Percentiles rank a stretch among this genome's conserved stretches.
Conservation (phyloP, 768 basidiomycete genomes). For the Phanerochaete carnosa region DNA sequence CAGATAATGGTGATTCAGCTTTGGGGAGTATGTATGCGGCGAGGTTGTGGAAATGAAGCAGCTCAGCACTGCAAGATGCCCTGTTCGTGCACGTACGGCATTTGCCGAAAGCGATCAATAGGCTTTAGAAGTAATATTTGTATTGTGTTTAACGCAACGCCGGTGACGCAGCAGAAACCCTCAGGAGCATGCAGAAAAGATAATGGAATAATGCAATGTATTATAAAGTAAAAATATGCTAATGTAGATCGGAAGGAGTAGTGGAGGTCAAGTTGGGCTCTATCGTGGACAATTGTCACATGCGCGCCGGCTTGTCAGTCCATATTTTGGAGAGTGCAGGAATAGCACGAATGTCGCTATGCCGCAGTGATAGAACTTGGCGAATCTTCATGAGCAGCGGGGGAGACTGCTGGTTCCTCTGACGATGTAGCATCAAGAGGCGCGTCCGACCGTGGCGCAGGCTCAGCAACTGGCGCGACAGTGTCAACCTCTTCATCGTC, state of each 20-base stretch:
- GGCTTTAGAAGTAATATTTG: neutral
- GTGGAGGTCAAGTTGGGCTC: neutral
- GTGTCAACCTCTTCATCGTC: constrained; percentile 44
- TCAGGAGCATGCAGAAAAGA: neutral
- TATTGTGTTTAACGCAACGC: neutral
- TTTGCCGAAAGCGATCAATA: neutral
- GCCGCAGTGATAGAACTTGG: neutral
- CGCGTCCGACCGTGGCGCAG: neutral
- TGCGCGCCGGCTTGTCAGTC: neutral
- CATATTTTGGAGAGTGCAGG: neutral
- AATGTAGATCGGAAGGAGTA: neutral
- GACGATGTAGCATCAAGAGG: neutral
- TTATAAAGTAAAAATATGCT: constrained; percentile 1
- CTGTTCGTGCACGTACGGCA: neutral
- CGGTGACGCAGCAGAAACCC: neutral
- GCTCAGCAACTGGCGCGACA: neutral
- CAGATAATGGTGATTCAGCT: neutral
- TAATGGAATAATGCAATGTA: neutral
- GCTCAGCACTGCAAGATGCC: neutral
- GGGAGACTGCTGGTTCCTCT: neutral
- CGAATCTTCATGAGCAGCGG: neutral
- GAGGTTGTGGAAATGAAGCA: neutral
- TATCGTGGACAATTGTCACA: neutral
- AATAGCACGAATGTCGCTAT: neutral
- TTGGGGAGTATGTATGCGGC: neutral